Evolutionary conservation across 2,329 filamentous ascomycete genomes (phyloP).

Genomic region (Penicillium brevicompactum): DNA sequence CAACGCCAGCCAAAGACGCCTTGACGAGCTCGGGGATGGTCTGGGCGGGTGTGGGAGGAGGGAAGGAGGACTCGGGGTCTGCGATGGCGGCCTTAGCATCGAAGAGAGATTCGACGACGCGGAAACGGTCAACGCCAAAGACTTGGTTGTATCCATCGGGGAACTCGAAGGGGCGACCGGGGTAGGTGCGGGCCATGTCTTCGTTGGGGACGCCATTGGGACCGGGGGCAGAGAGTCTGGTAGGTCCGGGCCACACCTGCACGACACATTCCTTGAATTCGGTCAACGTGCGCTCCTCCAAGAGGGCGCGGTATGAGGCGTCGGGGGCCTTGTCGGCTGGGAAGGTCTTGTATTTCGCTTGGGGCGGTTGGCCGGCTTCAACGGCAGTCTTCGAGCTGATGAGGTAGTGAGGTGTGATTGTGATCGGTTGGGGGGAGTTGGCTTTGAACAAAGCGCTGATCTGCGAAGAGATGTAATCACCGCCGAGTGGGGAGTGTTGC

Average conservation of each 20-base stretch:
- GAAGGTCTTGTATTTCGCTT: slow-evolving; percentile 74
- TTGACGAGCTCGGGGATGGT: slow-evolving; percentile 84
- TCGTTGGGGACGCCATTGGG: slow-evolving; percentile 66
- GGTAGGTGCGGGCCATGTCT: slow-evolving; percentile 71
- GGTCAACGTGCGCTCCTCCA: slow-evolving; percentile 90
- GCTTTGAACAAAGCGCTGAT: slow-evolving; percentile 77
- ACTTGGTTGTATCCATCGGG: slow-evolving; percentile 95
- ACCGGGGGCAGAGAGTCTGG: slow-evolving; percentile 58
- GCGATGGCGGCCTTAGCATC: slow-evolving; percentile 75
- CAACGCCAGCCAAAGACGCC: slow-evolving; percentile 74
- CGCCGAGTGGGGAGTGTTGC: slow-evolving; percentile 80
- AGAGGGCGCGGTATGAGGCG: slow-evolving; percentile 75
- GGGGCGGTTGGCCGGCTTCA: slow-evolving; percentile 78
- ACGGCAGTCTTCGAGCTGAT: slow-evolving; percentile 85
- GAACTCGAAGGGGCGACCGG: slow-evolving; percentile 91
- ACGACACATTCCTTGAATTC: slow-evolving; percentile 99
- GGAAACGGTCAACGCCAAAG: slow-evolving; percentile 86
- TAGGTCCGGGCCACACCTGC: slow-evolving; percentile 85
- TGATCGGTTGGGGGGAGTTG: slow-evolving; percentile 67
- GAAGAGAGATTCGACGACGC: slow-evolving; percentile 85
- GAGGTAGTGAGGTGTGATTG: slow-evolving; percentile 81
- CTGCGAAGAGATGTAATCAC: slow-evolving; percentile 87
- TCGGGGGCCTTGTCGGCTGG: slow-evolving; percentile 57
- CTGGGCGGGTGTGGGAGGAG: slow-evolving; percentile 67
- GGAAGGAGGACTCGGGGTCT: slow-evolving; percentile 46